phyloP scores from a whole-genome alignment of 345 rosid genomes.

The Linum tenue region DNA sequence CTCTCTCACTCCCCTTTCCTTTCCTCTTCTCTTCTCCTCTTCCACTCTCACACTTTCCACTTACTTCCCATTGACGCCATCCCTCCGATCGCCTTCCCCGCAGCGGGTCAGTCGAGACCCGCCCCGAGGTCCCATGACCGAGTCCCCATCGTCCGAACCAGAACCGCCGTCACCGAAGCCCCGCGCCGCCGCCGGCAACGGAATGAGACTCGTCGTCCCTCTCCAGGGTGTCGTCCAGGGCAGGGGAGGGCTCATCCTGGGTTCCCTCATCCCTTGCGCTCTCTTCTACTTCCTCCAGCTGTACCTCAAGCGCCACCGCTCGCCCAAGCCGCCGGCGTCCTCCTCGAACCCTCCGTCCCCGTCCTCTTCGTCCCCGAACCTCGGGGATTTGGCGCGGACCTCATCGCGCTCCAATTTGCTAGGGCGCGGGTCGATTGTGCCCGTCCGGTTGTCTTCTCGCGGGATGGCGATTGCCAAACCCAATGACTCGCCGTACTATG shows the following conservation, averaged over 20 bases:
- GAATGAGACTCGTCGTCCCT: constrained; percentile 79
- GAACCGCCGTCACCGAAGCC: constrained; percentile 6
- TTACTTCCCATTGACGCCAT: no score
- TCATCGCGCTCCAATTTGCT: constrained; percentile 44
- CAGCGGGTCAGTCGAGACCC: background rate
- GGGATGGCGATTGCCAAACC: constrained; percentile 50
- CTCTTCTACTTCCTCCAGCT: constrained; percentile 72
- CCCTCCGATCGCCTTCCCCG: no score
- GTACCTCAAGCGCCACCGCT: constrained; percentile 59
- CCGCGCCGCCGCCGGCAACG: constrained; percentile 15
- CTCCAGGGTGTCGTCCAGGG: constrained; percentile 76
- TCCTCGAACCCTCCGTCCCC: constrained; percentile 37
- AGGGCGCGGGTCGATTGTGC: constrained; percentile 46
- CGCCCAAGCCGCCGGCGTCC: constrained; percentile 11
- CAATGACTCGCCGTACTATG: constrained; percentile 54
- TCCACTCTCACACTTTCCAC: background rate
- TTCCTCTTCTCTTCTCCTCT: background rate
- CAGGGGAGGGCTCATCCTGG: constrained; percentile 67
- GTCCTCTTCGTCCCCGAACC: constrained; percentile 33
- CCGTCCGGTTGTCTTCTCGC: constrained; percentile 47
- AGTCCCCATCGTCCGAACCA: constrained; percentile 6
- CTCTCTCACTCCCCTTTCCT: background rate
- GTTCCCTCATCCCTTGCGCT: constrained; percentile 81
- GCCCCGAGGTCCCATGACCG: constrained; percentile 22
- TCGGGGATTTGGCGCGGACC: constrained; percentile 42